Base-by-base conservation (phyloP, 176 grass and related monocot genomes). In the Tillandsia fasciculata region DNA sequence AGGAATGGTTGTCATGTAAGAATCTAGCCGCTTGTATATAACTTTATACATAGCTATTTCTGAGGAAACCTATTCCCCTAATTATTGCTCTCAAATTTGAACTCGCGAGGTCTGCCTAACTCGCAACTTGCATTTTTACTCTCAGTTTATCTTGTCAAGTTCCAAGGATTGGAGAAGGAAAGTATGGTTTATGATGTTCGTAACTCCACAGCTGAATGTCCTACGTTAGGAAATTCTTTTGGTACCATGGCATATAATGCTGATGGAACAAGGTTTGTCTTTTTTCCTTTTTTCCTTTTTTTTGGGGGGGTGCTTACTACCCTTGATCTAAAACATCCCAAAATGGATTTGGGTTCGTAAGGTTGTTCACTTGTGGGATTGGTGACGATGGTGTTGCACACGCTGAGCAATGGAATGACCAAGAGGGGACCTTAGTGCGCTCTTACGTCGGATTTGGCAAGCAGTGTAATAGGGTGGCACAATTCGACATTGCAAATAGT, bases 101-200 rank as follows among this genome's bases (percentile, higher is more conserved):
- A 29, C 29, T 67, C 10, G 8, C 29, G 14, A n/a, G 8, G 2
- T 15, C 14, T 67, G 29, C 2, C 1, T 14, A n/a, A 29, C 26
- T 51, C 9, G 2, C 8, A 26, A 26, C 4, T n/a, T n/a, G n/a
- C n/a, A n/a, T 49, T 49, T 18, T 17, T n/a, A 3, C 28, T 14
- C 51, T 56, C 22, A 74, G 72, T 74, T 74, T 51, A 74, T 74
- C n/a, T 74, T 74, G 58, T 74, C 72, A 5, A 74, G 58, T 50
- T 56, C 72, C 1, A 51, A 64, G 23, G 72, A 74, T 74, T 57
- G 72, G 42, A 74, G 64, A 64, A 74, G 64, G 33, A 74, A 74
- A 74, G 72, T 48, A 22, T 74, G 72, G 72, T 48, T 64, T 74
- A 74, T 74, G 53, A 74, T 48, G 27, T 56, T 64, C 23, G 51